A percentile compares a stretch with the other conserved stretches of the same genome.
phyloP scores from a whole-genome alignment of 1,139 yeast species.

The Scheffersomyces cryptocercus region DNA sequence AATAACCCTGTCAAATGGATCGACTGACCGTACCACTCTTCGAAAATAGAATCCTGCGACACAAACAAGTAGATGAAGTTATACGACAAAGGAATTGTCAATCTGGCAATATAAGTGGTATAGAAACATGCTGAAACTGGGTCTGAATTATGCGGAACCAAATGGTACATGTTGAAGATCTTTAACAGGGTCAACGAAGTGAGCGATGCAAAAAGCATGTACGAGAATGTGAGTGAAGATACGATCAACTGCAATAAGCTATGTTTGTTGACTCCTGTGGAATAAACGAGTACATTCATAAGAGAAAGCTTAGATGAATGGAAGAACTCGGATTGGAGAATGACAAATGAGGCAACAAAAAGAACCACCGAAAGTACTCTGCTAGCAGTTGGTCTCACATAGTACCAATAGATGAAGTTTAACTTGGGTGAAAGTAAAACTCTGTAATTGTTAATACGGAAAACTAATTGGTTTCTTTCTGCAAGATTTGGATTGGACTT shows the following conservation, averaged over 20 bases:
- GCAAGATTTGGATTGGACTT: constrained; percentile 19
- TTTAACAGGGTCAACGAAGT: constrained; percentile 67
- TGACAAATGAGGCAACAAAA: constrained; percentile 42
- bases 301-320: constrained; percentile 69
- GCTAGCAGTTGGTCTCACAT: constrained; percentile 48
- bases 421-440: constrained; percentile 26
- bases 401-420: constrained; percentile 39
- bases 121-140: constrained; percentile 76
- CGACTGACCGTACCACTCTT: constrained; percentile 68
- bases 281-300: constrained; percentile 49
- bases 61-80: constrained; percentile 71
- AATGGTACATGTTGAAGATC: constrained; percentile 73
- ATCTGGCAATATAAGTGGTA: constrained; percentile 77
- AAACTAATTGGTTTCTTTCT: constrained; percentile 33
- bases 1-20: constrained; percentile 78
- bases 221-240: constrained; percentile 50
- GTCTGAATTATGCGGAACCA: constrained; percentile 68
- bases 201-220: constrained; percentile 68
- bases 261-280: constrained; percentile 18
- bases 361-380: constrained; percentile 43
- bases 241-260: constrained; percentile 34
- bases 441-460: constrained; percentile 23
- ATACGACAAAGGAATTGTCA: constrained; percentile 80
- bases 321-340: constrained; percentile 72
- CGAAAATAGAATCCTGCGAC: constrained; percentile 48